Evolutionary conservation across 1,284 basidiomycete genomes (phyloP).

Genomic region (Heliocybe sulcata): DNA sequence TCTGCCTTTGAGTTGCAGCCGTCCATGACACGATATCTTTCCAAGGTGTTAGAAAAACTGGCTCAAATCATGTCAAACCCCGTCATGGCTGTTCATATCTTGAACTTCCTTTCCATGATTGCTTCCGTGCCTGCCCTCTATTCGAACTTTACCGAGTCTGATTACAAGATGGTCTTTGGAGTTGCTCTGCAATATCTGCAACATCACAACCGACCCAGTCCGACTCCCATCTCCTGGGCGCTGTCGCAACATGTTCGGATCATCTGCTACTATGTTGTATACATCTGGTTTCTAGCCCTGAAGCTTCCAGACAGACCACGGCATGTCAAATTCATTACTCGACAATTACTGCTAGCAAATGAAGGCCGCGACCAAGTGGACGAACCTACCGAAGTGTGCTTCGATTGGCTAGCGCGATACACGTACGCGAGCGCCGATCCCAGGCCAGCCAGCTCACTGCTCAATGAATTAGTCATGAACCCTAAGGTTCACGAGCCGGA

Average conservation of each 20-base stretch:
- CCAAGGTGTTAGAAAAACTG: constrained; percentile 82
- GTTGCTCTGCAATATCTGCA: constrained; percentile 95
- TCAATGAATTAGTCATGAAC: constrained; percentile 69
- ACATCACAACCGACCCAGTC: constrained; percentile 73
- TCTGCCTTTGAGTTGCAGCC: constrained; percentile 85
- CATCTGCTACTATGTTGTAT: constrained; percentile 90
- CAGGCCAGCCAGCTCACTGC: constrained; percentile 74
- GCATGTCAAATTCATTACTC: constrained; percentile 84
- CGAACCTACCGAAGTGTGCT: constrained; percentile 92
- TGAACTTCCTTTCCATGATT: constrained; percentile 87
- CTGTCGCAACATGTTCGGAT: constrained; percentile 94
- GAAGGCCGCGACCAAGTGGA: constrained; percentile 73
- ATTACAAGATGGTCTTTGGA: constrained; percentile 93
- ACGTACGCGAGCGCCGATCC: constrained; percentile 94
- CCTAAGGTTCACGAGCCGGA: constrained; percentile 29
- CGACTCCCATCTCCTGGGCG: constrained; percentile 71
- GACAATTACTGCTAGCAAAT: constrained; percentile 85
- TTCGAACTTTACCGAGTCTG: constrained; percentile 88
- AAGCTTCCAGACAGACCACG: constrained; percentile 79
- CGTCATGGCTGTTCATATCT: constrained; percentile 91
- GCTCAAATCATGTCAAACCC: constrained; percentile 94
- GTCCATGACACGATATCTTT: constrained; percentile 78
- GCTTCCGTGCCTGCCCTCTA: constrained; percentile 78
- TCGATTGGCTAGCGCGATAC: constrained; percentile 96
- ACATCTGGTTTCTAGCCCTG: constrained; percentile 92